A percentile compares a stretch with the other conserved stretches of the same genome.
These are phyloP conservation scores for Bretziella fagacearum DNA, from an alignment of 2,329 filamentous ascomycete genomes.

Conservation along the genomic window DNA sequence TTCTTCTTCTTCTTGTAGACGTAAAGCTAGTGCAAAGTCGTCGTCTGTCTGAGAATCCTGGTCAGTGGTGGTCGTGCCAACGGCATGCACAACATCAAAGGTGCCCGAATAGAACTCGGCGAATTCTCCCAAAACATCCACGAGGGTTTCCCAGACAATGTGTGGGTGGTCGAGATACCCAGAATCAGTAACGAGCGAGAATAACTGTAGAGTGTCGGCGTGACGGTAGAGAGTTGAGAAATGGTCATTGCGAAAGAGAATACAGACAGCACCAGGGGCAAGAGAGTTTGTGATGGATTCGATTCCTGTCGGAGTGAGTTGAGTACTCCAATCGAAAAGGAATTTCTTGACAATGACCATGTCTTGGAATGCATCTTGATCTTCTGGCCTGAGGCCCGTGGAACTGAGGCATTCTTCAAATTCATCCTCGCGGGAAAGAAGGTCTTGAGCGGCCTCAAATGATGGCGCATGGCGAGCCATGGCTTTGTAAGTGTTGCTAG, in stretches of 20 bases:
- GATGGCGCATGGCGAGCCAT: constrained; percentile 61
- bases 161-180: constrained; percentile 79
- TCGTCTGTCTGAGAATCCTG: constrained; percentile 42
- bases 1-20: constrained; percentile 89
- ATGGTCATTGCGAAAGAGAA: constrained; percentile 92
- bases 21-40: constrained; percentile 72
- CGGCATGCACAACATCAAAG: constrained; percentile 57
- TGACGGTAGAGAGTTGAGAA: constrained; percentile 91
- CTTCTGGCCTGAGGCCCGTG: constrained; percentile 45
- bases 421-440: constrained; percentile 79
- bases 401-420: constrained; percentile 56
- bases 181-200: constrained; percentile 80
- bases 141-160: constrained; percentile 88
- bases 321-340: constrained; percentile 62
- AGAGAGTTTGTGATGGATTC: constrained; percentile 55
- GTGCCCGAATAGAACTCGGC: constrained; percentile 81
- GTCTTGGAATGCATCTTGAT: constrained; percentile 69
- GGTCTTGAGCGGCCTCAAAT: constrained; percentile 81
- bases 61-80: background rate
- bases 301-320: constrained; percentile 69
- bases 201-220: constrained; percentile 54
- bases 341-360: constrained; percentile 73
- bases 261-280: constrained; percentile 63
- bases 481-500: constrained; percentile 49
- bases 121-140: constrained; percentile 68